A percentile compares a stretch with the other conserved stretches of the same genome.
Conservation (phyloP, 129 eudicot species). For the Escallonia herrerae region DNA sequence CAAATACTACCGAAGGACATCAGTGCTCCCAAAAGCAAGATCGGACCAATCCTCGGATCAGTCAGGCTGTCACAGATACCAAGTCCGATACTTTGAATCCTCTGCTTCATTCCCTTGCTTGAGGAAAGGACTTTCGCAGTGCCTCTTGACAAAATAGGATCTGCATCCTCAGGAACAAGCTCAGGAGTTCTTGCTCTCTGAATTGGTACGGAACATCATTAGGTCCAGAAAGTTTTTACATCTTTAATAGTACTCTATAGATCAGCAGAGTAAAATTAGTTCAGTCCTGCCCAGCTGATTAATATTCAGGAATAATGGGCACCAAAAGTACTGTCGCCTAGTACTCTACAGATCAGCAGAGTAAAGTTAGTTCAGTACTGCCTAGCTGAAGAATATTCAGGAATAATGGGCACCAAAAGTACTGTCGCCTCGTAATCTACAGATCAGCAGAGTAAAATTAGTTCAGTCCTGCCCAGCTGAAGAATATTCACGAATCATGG, state of each 20-base stretch:
- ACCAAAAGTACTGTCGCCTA: no score
- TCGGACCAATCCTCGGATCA: conserved; percentile 90
- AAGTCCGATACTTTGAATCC: conserved; percentile 23
- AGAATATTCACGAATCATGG: no score
- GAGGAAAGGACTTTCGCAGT: conserved; percentile 45
- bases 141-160: conserved; percentile 59
- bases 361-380: no score
- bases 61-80: conserved; percentile 27
- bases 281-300: no score
- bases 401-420: no score
- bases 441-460: no score
- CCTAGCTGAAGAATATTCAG: no score
- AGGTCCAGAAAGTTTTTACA: background rate
- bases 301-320: no score
- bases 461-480: no score
- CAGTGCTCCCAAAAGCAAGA: conserved; percentile 75
- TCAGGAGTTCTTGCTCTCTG: conserved; percentile 79
- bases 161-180: conserved; percentile 77
- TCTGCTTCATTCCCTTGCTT: conserved; percentile 43
- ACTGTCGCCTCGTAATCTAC: no score
- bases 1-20: conserved; percentile 70
- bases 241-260: background rate
- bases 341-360: no score
- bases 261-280: no score
- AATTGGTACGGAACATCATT: conserved; percentile 10